Evolutionary conservation across 2,329 filamentous ascomycete genomes (phyloP), one percentile per base, ranked within the genome.

Genomic region (Colletotrichum eleusines): DNA sequence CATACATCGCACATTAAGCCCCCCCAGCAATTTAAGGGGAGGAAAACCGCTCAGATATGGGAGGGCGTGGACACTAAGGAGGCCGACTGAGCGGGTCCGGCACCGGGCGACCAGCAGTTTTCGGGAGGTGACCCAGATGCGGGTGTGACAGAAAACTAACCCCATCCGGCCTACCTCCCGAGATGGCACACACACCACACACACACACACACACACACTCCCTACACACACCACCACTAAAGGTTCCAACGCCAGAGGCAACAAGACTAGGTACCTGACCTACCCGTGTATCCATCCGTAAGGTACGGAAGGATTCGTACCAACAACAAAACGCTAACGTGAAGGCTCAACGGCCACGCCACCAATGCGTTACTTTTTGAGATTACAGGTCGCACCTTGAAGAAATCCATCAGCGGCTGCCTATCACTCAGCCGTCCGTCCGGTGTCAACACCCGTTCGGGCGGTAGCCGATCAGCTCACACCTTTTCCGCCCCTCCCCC

Each of bases 51-150:
- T 68, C 64, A 62, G 23, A 63, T 58, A 40, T n/a, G n/a, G 38
- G 12, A 58, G 12, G 8, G 9, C 2, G 11, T 38, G 44, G 44
- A 31, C 20, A 33, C 23, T 51, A 20, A 9, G 42, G 42, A 4
- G 26, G 42, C 68, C 68, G 68, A 68, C 28, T 14, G 58, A 68
- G 68, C 68, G 64, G 68, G 68, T 59, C 68, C 58, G 64, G 68
- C 64, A 51, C 68, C 63, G 68, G 68, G 38, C 64, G 55, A 68
- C 58, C 50, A 67, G 58, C 53, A 68, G 46, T 71, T 68, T 71
- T 59, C 63, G 64, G 64, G 68, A 59, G 64, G 68, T 71, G 44
- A 64, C 51, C 28, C 59, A 31, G 51, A 58, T 20, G 57, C 58
- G 51, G 58, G 53, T 53, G 64, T 58, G 53, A 33, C 68, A 64